Evolutionary conservation across 2,329 filamentous ascomycete species (phyloP).

Genomic region (Botrytis squamosa): DNA sequence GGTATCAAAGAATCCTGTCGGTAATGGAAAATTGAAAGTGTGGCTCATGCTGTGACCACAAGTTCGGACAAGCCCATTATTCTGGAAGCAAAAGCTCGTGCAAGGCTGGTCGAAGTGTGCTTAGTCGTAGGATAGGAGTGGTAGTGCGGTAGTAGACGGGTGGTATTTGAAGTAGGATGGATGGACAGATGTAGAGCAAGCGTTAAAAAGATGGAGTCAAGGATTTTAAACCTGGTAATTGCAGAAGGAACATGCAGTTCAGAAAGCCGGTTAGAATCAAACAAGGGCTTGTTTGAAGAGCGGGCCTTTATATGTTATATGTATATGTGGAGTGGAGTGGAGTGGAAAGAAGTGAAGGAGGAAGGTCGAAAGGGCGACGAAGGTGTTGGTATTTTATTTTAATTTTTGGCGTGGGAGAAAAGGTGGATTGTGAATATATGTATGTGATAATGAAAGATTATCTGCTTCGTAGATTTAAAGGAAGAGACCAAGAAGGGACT

Average conservation of each 20-base stretch:
- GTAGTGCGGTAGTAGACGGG: slow-evolving; percentile 24
- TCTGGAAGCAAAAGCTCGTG: slow-evolving; percentile 38
- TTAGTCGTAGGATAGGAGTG: slow-evolving; percentile 12
- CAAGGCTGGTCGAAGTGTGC: slow-evolving; percentile 26
- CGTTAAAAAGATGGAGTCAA: slow-evolving; percentile 30
- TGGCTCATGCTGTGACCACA: slow-evolving; percentile 38
- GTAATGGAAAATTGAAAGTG: slow-evolving; percentile 32
- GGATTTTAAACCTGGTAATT: slow-evolving; percentile 32
- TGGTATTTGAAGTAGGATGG: slow-evolving; percentile 22
- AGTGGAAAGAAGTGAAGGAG: slow-evolving; percentile 1
- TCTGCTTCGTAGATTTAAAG: neutral
- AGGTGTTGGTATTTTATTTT: neutral
- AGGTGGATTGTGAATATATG: neutral
- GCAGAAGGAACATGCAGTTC: slow-evolving; percentile 31
- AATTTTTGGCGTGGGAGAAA: neutral
- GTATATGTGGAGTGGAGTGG: slow-evolving; percentile 1
- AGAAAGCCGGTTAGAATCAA: neutral
- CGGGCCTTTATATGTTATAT: slow-evolving; percentile 23
- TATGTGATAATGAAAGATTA: neutral
- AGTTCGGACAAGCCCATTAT: slow-evolving; percentile 36
- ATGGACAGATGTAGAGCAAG: slow-evolving; percentile 17
- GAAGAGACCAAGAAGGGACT: neutral
- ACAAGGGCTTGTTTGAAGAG: slow-evolving; percentile 32
- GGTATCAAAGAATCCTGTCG: slow-evolving; percentile 28
- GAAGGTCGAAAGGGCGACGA: neutral